phyloP scores from a whole-genome alignment of 1,139 yeast genomes.

The Scheffersomyces titani region DNA sequence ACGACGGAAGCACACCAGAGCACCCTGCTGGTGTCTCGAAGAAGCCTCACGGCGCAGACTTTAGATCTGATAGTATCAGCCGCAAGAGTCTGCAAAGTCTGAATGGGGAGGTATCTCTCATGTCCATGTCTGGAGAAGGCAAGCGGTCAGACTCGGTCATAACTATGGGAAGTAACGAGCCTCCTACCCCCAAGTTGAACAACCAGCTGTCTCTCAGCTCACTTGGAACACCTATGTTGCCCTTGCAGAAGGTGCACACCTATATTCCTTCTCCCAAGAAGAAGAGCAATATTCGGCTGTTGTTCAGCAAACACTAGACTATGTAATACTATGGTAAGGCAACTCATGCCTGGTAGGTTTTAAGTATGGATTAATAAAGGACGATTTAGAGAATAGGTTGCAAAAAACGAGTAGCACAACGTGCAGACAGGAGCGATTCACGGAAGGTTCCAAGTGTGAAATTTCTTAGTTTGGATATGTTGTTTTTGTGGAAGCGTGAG shows the following conservation, averaged over 20 bases:
- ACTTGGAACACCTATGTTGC: neutral
- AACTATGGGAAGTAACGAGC: neutral
- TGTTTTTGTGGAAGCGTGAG: neutral
- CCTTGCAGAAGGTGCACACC: neutral
- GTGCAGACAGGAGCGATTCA: neutral
- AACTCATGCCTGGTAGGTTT: neutral
- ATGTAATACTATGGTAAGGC: neutral
- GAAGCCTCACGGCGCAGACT: conserved; percentile 4
- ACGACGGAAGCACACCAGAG: neutral
- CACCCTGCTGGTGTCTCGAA: neutral
- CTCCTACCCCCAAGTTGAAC: neutral
- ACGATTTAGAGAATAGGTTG: neutral
- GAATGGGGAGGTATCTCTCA: neutral
- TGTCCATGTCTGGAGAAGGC: neutral
- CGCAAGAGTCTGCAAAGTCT: conserved; percentile 2
- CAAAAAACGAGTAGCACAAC: neutral
- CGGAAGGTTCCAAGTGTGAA: neutral
- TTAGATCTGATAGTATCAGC: neutral
- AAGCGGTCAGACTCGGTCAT: neutral
- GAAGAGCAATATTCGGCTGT: neutral
- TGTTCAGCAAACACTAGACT: neutral
- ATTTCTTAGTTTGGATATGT: too few species aligned
- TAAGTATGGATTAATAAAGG: neutral
- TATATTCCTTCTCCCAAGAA: neutral
- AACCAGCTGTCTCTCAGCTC: neutral